Percentiles rank a stretch among this genome's conserved stretches.
Conservation (phyloP, 768 basidiomycete genomes). For the Mycena venus region DNA sequence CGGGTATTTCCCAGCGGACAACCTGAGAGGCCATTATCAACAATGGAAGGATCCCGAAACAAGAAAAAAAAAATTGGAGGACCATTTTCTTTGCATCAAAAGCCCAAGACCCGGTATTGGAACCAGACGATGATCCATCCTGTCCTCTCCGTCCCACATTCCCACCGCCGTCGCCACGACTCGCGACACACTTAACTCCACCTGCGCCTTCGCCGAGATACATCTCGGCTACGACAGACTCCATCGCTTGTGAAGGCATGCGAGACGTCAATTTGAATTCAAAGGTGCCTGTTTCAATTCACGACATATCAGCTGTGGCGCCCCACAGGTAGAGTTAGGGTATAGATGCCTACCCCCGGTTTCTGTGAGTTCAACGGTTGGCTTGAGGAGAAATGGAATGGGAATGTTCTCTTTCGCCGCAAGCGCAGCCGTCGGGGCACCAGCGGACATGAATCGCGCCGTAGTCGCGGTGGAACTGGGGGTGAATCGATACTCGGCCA, state of each 20-base stretch:
- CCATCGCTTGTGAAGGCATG: slow-evolving; percentile 73
- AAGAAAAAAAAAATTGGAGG: background rate
- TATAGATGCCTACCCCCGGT: slow-evolving; percentile 51
- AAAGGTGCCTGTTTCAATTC: slow-evolving; percentile 61
- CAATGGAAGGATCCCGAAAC: background rate
- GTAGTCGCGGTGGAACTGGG: slow-evolving; percentile 52
- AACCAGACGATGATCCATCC: slow-evolving; percentile 44
- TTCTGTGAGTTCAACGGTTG: slow-evolving; percentile 59
- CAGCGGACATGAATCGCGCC: slow-evolving; percentile 39
- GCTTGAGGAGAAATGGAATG: slow-evolving; percentile 65
- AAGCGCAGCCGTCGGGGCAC: slow-evolving; percentile 34
- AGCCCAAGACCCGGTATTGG: slow-evolving; percentile 77
- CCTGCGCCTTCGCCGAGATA: slow-evolving; percentile 82
- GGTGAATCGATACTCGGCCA: slow-evolving; percentile 86
- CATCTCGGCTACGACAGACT: slow-evolving; percentile 79
- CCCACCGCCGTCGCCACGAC: slow-evolving; percentile 66
- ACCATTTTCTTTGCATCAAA: slow-evolving; percentile 82
- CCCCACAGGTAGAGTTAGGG: background rate
- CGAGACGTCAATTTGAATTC: slow-evolving; percentile 75
- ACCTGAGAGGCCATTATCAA: slow-evolving; percentile 54
- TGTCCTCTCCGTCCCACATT: slow-evolving; percentile 45
- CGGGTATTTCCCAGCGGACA: slow-evolving; percentile 84
- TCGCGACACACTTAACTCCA: slow-evolving; percentile 78
- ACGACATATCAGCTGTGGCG: background rate
- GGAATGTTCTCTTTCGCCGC: slow-evolving; percentile 60